phyloP scores from a whole-genome alignment of 768 basidiomycete genomes.

The Boletus vermiculosoides region DNA sequence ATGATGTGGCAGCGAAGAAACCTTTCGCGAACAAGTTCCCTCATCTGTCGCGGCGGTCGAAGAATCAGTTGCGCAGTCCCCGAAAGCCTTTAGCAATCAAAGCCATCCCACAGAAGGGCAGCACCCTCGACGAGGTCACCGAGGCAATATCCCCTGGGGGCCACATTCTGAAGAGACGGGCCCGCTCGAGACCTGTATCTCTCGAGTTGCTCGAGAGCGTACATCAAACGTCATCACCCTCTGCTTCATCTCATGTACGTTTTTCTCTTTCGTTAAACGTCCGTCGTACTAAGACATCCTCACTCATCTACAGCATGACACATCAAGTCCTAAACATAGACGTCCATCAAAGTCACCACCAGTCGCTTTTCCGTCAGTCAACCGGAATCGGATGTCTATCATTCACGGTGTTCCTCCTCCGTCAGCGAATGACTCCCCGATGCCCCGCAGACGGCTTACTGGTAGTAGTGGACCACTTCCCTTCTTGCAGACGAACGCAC shows the following conservation, averaged over 20 bases:
- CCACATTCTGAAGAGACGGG: conserved; percentile 72
- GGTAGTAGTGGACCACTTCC: conserved; percentile 35
- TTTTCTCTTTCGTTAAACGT: background rate
- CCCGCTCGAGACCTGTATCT: conserved; percentile 70
- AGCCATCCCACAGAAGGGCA: conserved; percentile 39
- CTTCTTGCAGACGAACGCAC: conserved; percentile 29
- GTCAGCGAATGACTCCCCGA: conserved; percentile 52
- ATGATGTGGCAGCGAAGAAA: conserved; percentile 30
- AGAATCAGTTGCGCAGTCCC: conserved; percentile 30
- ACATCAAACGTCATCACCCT: conserved; percentile 43
- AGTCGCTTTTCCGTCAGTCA: conserved; percentile 39
- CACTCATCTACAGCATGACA: conserved; percentile 9
- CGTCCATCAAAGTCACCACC: conserved; percentile 15
- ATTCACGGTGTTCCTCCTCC: conserved; percentile 40
- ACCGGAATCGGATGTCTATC: conserved; percentile 38
- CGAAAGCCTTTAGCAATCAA: conserved; percentile 25
- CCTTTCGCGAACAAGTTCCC: conserved; percentile 32
- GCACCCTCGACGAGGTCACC: conserved; percentile 54
- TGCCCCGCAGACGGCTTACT: conserved; percentile 52
- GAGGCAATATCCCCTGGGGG: conserved; percentile 76
- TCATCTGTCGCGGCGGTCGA: conserved; percentile 26
- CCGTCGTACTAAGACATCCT: background rate
- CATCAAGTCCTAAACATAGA: conserved; percentile 14
- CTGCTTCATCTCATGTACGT: conserved; percentile 31
- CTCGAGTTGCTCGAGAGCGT: conserved; percentile 57